Conservation (phyloP, 768 basidiomycete species). For the Holtermannia corniformis region DNA sequence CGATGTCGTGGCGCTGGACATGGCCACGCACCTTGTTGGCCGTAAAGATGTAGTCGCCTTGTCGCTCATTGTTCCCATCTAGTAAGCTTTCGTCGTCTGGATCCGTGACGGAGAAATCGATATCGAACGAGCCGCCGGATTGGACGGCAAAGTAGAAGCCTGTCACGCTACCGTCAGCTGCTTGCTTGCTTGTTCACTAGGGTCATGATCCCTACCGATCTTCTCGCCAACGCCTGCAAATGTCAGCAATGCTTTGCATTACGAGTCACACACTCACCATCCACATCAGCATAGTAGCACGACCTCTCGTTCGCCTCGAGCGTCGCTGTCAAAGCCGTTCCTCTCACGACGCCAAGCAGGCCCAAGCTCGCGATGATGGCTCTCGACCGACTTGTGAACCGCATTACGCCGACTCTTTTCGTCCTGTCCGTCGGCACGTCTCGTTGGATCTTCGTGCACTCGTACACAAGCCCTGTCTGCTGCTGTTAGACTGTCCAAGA, state of each 20-base stretch:
- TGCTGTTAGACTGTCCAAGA: too few relatives aligned
- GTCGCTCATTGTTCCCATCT: constrained; percentile 77
- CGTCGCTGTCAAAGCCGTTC: constrained; percentile 40
- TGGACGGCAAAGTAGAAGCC: constrained; percentile 99
- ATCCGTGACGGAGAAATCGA: constrained; percentile 87
- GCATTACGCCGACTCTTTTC: too few relatives aligned
- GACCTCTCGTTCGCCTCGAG: constrained; percentile 41
- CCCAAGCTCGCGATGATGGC: background rate
- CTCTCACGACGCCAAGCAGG: constrained; percentile 4
- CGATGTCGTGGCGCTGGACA: background rate
- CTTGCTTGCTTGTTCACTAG: too few relatives aligned
- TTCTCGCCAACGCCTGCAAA: constrained; percentile 46
- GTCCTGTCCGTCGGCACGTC: too few relatives aligned
- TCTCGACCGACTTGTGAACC: background rate
- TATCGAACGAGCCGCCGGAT: constrained; percentile 93
- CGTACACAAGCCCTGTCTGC: too few relatives aligned
- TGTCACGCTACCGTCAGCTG: constrained; percentile 12
- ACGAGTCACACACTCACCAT: constrained; percentile 42
- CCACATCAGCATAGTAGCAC: constrained; percentile 94
- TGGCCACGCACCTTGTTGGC: constrained; percentile 61
- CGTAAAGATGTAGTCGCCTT: constrained; percentile 95
- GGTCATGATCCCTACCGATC: constrained; percentile 81
- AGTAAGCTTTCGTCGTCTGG: constrained; percentile 80
- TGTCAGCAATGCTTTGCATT: background rate
- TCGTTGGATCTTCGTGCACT: too few relatives aligned